Conservation (phyloP, 2,329 filamentous ascomycete genomes). For the Paecilomyces sp. region DNA sequence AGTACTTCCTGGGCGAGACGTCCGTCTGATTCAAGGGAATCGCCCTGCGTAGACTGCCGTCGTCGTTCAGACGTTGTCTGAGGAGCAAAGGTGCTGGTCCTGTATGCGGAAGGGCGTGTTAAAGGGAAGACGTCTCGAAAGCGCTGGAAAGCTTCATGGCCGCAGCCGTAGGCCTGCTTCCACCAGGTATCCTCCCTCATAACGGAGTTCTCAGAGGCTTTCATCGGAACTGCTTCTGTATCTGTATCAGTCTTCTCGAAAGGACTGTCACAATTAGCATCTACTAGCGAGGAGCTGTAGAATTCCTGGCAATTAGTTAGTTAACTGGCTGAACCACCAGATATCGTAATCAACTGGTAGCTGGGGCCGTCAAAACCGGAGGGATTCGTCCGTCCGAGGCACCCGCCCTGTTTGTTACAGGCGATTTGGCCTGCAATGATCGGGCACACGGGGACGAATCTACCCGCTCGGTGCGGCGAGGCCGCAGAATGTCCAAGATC, state of each 20-base stretch:
- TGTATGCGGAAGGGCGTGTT: not conserved
- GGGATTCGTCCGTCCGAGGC: not conserved
- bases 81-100: not conserved
- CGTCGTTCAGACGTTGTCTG: not conserved
- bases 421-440: not conserved
- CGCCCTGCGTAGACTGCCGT: not conserved
- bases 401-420: not conserved
- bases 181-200: not conserved
- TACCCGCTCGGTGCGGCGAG: not conserved
- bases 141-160: not conserved
- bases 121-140: not conserved
- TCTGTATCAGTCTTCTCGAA: not conserved
- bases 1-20: not conserved
- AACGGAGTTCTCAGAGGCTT: not conserved
- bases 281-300: not conserved
- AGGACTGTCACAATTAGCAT: not conserved
- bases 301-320: not conserved
- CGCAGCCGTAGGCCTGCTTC: not conserved
- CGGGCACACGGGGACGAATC: not conserved
- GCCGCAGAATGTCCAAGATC: not conserved
- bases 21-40: not conserved
- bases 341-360: not conserved
- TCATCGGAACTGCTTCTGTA: not conserved
- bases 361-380: not conserved
- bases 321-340: not conserved